Evolutionary conservation across 441 rosid species (phyloP).

Genomic region (Capsella rubella): DNA sequence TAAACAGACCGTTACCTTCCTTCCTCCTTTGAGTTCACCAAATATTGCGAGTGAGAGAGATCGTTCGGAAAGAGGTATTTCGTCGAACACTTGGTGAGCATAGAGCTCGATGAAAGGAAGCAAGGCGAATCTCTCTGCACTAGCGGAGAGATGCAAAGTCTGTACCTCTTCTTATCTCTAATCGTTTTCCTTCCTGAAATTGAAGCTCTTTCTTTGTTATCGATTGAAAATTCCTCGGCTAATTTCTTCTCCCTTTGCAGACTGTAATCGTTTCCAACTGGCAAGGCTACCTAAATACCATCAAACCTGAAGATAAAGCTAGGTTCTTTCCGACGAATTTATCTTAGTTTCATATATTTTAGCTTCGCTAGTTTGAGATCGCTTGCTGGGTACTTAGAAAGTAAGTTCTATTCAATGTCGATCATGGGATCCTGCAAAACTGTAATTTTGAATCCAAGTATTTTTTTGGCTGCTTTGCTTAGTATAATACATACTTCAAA

Average conservation of each 20-base stretch:
- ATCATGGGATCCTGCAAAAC: background rate
- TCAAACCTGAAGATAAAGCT: conserved; percentile 87
- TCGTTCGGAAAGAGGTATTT: conserved; percentile 44
- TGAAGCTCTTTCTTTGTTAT: background rate
- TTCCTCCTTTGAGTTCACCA: too few relatives aligned
- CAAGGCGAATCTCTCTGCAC: conserved; percentile 55
- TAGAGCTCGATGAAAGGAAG: conserved; percentile 54
- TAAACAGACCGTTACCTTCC: background rate
- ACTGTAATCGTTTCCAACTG: conserved; percentile 83
- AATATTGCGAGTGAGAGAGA: background rate
- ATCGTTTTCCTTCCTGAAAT: conserved; percentile 18
- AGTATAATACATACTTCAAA: conserved; percentile 83
- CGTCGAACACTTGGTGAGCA: conserved; percentile 57
- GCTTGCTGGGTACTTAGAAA: too few relatives aligned
- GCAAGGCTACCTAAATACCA: conserved; percentile 76
- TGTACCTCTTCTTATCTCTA: conserved; percentile 13
- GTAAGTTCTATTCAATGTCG: too few relatives aligned
- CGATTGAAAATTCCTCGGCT: background rate
- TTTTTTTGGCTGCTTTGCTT: conserved; percentile 34
- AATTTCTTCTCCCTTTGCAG: conserved; percentile 48
- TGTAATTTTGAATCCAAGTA: conserved; percentile 11
- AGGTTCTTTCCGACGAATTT: conserved; percentile 51
- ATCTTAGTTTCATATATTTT: too few relatives aligned
- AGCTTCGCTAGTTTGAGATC: too few relatives aligned
- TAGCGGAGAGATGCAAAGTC: conserved; percentile 84